phyloP scores from a whole-genome alignment of 352 stramenopile genomes.

The Pythium monospermum region DNA sequence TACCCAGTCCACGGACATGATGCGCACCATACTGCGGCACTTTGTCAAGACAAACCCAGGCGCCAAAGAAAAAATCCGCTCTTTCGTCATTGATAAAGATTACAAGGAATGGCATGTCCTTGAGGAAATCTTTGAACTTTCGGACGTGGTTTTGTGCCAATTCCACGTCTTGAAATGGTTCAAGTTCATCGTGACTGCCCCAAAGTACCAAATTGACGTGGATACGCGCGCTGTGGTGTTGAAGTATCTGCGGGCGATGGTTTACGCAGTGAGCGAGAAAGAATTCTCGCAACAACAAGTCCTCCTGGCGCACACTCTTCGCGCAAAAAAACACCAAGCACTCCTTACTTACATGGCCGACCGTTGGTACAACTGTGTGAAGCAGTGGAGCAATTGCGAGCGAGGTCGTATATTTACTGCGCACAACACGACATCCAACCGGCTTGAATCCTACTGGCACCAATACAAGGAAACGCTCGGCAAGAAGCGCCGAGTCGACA shows the following conservation, averaged over 20 bases:
- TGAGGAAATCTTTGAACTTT: not conserved
- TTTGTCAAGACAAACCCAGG: slow-evolving; percentile 9
- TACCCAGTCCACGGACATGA: slow-evolving; percentile 16
- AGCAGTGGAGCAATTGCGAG: not conserved
- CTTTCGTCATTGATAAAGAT: slow-evolving; percentile 5
- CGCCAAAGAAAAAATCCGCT: not conserved
- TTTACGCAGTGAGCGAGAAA: not conserved
- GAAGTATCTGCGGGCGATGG: not conserved
- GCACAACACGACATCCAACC: not conserved
- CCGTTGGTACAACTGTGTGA: not conserved
- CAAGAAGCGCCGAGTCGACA: not conserved
- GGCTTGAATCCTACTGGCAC: not conserved
- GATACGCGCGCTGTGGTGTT: not conserved
- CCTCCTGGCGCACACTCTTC: not conserved
- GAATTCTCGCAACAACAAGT: not conserved
- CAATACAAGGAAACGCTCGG: not conserved
- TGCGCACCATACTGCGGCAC: slow-evolving; percentile 4
- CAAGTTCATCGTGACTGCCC: not conserved
- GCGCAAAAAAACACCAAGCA: not conserved
- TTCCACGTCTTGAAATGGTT: slow-evolving; percentile 4
- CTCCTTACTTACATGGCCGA: slow-evolving; percentile 1
- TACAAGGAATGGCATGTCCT: not conserved
- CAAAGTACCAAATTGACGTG: not conserved
- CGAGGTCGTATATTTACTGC: not conserved
- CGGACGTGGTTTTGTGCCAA: not conserved